phyloP scores from a whole-genome alignment of 805 yeast species.

The Starmerella bombi region DNA sequence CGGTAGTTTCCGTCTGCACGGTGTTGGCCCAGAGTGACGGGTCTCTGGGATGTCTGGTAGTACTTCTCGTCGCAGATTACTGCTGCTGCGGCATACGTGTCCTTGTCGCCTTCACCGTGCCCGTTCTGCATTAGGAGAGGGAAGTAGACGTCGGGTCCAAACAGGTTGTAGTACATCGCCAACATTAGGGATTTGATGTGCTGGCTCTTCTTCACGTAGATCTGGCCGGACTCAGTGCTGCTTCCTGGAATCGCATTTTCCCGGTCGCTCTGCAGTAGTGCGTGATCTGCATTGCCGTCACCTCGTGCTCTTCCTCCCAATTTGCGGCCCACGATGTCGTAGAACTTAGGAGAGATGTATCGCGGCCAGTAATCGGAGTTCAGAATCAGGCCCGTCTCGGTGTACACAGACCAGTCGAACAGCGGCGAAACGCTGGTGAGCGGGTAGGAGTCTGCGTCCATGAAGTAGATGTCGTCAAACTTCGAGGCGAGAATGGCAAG shows the following conservation, averaged over 20 bases:
- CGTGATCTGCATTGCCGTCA: conserved; percentile 20
- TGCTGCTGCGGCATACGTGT: conserved; percentile 62
- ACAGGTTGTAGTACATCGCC: conserved; percentile 51
- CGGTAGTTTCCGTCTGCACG: conserved; percentile 7
- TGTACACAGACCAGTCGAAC: conserved; percentile 46
- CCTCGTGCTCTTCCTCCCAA: conserved; percentile 32
- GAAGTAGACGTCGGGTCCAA: conserved; percentile 48
- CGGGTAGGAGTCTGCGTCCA: conserved; percentile 71
- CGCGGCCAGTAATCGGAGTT: conserved; percentile 92
- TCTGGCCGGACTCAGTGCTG: conserved; percentile 59
- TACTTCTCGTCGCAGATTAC: conserved; percentile 45
- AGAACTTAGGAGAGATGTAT: conserved; percentile 61
- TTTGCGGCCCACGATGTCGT: conserved; percentile 49
- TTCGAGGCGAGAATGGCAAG: conserved; percentile 59
- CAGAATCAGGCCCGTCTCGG: conserved; percentile 37
- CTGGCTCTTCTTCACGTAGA: conserved; percentile 42
- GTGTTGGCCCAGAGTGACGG: conserved; percentile 29
- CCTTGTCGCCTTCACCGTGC: conserved; percentile 75
- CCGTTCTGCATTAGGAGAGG: conserved; percentile 47
- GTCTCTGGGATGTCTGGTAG: conserved; percentile 37
- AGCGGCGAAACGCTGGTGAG: conserved; percentile 48
- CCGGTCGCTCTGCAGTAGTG: conserved; percentile 41
- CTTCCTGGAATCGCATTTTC: conserved; percentile 56
- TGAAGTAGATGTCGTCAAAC: conserved; percentile 54
- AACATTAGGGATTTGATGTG: conserved; percentile 47